Percentiles rank a stretch among this genome's conserved stretches.
These are phyloP conservation scores for Quercus lobata DNA, from an alignment of 331 rosid genomes.

Conservation along the genomic window DNA sequence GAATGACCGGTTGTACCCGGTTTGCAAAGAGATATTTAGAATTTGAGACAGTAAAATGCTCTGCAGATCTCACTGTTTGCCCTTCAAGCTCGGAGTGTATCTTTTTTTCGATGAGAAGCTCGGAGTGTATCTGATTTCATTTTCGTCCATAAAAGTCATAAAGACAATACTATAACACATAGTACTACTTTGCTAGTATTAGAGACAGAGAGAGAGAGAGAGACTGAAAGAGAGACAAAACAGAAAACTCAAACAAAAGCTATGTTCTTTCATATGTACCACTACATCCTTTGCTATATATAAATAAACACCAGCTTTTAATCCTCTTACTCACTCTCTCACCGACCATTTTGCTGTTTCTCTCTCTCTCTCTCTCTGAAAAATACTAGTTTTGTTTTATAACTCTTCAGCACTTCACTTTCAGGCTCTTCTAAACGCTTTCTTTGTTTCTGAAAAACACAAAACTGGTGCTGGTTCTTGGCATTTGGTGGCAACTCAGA, in stretches of 20 bases:
- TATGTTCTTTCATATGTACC: background rate
- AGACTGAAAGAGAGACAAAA: background rate
- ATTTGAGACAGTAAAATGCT: slow-evolving; percentile 8
- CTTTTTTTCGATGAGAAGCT: too few relatives aligned
- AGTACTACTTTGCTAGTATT: background rate
- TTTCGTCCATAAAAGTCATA: background rate
- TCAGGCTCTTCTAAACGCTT: background rate
- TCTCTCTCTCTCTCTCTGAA: background rate
- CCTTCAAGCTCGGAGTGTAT: slow-evolving; percentile 7
- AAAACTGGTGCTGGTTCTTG: background rate
- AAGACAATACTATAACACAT: slow-evolving; percentile 4
- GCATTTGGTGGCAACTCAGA: background rate
- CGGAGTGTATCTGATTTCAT: slow-evolving; percentile 2
- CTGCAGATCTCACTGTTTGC: slow-evolving; percentile 19
- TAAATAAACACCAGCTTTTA: background rate
- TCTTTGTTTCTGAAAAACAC: background rate
- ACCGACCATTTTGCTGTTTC: slow-evolving; percentile 25
- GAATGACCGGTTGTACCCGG: slow-evolving; percentile 17
- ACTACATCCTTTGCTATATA: background rate
- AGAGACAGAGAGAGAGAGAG: background rate
- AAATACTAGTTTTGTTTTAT: slow-evolving; percentile 9
- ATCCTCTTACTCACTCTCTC: slow-evolving; percentile 11
- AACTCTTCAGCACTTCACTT: background rate
- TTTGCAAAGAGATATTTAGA: slow-evolving; percentile 27
- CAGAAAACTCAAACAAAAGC: background rate